Evolutionary conservation across 2,329 filamentous ascomycete species (phyloP).

Genomic region (Ceratocystis colombiana): DNA sequence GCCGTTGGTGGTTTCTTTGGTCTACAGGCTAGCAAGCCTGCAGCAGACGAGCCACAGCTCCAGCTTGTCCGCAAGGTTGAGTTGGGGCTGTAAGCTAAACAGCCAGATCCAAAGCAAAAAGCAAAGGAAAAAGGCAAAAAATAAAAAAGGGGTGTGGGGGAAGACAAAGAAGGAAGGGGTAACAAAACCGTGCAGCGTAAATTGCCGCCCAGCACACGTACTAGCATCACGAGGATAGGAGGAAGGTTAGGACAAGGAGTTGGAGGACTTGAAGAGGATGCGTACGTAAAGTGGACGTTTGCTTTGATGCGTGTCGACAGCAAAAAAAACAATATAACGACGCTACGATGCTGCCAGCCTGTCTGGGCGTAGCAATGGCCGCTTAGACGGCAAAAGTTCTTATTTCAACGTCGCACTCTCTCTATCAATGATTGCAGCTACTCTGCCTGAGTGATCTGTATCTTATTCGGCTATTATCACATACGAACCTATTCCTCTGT

Average conservation of each 20-base stretch:
- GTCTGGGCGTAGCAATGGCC: neutral
- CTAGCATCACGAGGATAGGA: neutral
- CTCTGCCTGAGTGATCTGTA: neutral
- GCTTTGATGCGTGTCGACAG: neutral
- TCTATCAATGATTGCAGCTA: neutral
- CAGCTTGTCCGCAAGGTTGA: conserved; percentile 45
- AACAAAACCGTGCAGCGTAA: neutral
- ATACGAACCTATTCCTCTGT: neutral
- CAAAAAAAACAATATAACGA: neutral
- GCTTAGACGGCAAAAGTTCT: neutral
- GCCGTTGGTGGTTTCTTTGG: conserved; percentile 60
- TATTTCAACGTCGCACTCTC: conserved; percentile 3
- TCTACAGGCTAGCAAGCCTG: conserved; percentile 28
- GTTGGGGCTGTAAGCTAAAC: conserved; percentile 37
- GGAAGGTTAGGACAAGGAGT: neutral
- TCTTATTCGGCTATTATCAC: neutral
- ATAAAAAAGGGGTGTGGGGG: neutral
- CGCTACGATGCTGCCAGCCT: neutral
- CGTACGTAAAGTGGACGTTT: neutral
- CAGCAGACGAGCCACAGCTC: conserved; percentile 34
- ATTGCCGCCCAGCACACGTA: neutral
- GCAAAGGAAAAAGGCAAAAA: too few species aligned
- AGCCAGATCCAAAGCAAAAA: neutral
- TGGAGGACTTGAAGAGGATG: neutral
- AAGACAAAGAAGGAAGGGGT: neutral